Evolutionary conservation across 129 eudicot species (phyloP).

Genomic region (Flaveria robusta): DNA sequence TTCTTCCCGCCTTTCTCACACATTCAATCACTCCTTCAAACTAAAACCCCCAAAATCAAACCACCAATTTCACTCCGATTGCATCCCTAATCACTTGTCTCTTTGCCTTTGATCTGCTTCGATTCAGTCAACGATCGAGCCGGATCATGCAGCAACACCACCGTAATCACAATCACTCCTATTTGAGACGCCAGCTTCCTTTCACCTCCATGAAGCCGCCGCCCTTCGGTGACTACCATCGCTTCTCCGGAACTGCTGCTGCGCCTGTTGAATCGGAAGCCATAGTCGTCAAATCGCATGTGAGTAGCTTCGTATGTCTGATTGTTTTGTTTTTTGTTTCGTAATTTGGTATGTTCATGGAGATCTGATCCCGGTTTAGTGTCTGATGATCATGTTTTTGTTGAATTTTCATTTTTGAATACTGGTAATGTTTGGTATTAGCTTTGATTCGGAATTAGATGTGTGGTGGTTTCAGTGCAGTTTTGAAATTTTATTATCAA

Average conservation of each 20-base stretch:
- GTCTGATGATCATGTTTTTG: background rate
- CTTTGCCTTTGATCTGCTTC: conserved; percentile 29
- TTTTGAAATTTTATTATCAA: no score
- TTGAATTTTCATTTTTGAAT: background rate
- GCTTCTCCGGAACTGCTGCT: conserved; percentile 39
- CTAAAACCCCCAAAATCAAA: conserved; percentile 11
- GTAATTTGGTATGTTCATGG: conserved; percentile 27
- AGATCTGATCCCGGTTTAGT: background rate
- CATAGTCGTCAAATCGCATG: conserved; percentile 67
- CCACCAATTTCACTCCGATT: conserved; percentile 24
- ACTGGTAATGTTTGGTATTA: background rate
- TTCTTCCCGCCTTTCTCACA: conserved; percentile 28
- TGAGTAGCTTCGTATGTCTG: conserved; percentile 29
- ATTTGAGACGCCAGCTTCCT: conserved; percentile 58
- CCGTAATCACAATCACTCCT: conserved; percentile 32
- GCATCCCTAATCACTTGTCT: conserved; percentile 1
- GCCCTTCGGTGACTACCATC: conserved; percentile 82
- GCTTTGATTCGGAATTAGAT: background rate
- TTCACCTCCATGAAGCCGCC: conserved; percentile 84
- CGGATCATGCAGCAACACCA: conserved; percentile 44
- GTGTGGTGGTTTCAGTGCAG: no score
- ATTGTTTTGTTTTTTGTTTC: background rate
- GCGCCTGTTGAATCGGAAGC: conserved; percentile 48
- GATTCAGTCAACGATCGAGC: conserved; percentile 26
- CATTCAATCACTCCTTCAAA: conserved; percentile 12